Percentiles rank a stretch among this genome's conserved stretches.
Evolutionary conservation across 2,329 filamentous ascomycete species (phyloP).

Genomic region (Lecanicillium sp.): DNA sequence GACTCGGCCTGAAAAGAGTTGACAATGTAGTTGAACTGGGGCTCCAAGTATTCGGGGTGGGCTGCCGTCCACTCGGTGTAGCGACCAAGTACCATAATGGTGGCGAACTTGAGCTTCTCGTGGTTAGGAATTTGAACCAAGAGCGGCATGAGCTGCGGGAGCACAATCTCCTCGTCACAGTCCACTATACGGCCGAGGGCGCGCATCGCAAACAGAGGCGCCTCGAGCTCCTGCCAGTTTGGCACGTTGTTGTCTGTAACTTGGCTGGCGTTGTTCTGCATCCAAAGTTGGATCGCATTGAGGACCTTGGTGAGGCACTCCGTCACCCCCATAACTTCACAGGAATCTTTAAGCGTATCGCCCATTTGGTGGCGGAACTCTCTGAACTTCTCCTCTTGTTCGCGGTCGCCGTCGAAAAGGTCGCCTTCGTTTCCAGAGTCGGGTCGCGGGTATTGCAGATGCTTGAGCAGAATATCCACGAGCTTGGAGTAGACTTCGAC

Average conservation of each 20-base stretch:
- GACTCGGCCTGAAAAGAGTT: conserved; percentile 84
- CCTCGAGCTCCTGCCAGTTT: conserved; percentile 94
- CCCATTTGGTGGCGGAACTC: conserved; percentile 97
- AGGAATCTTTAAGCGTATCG: conserved; percentile 94
- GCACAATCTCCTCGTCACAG: conserved; percentile 75
- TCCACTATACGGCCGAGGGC: conserved; percentile 97
- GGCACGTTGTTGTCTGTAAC: conserved; percentile 71
- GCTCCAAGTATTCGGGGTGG: conserved; percentile 85
- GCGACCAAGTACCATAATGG: conserved; percentile 92
- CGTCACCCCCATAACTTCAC: conserved; percentile 89
- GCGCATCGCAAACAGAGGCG: conserved; percentile 88
- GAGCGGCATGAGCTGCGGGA: conserved; percentile 87
- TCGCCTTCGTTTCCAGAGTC: conserved; percentile 71
- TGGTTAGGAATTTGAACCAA: conserved; percentile 92
- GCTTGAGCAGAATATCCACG: conserved; percentile 87
- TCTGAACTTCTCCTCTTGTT: conserved; percentile 93
- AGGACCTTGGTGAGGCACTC: conserved; percentile 89
- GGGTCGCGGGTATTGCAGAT: conserved; percentile 78
- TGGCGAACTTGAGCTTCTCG: conserved; percentile 96
- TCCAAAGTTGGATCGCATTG: conserved; percentile 80
- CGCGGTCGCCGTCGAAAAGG: conserved; percentile 90
- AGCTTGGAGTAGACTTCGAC: conserved; percentile 80
- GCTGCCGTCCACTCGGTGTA: conserved; percentile 98
- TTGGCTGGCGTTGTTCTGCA: conserved; percentile 70
- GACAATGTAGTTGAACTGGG: conserved; percentile 93